Evolutionary conservation across 2,329 filamentous ascomycete species (phyloP).

Genomic region (Teratosphaeria destructans): DNA sequence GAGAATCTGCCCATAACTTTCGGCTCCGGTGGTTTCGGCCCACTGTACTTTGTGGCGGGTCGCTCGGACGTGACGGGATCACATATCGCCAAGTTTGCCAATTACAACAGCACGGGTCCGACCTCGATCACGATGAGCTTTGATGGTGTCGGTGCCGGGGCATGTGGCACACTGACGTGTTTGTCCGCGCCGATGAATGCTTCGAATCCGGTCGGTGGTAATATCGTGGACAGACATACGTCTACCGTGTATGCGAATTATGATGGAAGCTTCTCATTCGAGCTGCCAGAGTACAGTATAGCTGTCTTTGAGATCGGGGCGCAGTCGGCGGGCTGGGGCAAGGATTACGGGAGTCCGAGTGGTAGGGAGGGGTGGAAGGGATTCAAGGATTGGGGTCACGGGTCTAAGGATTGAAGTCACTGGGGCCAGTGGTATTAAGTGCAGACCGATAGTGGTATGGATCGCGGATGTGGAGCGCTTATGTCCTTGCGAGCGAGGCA

Average conservation of each 20-base stretch:
- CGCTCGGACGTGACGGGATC: conserved; percentile 26
- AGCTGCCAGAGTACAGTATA: conserved; percentile 45
- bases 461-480: background rate
- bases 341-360: conserved; percentile 4
- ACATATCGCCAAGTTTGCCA: conserved; percentile 37
- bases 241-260: conserved; percentile 32
- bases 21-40: conserved; percentile 28
- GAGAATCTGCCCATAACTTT: conserved; percentile 32
- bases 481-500: too few species aligned
- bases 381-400: conserved; percentile 6
- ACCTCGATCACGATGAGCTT: conserved; percentile 28
- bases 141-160: conserved; percentile 24
- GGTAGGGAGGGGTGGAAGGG: conserved; percentile 9
- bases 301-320: conserved; percentile 39
- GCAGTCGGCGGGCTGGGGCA: conserved; percentile 1
- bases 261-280: conserved; percentile 43
- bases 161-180: conserved; percentile 31
- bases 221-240: conserved; percentile 39
- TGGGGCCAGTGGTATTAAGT: background rate
- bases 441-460: background rate
- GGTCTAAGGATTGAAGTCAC: background rate
- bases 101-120: conserved; percentile 37
- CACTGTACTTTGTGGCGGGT: conserved; percentile 38
- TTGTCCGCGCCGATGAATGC: conserved; percentile 28
- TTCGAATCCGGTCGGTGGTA: conserved; percentile 29